Evolutionary conservation across 441 rosid species (phyloP), one percentile per base, ranked within the genome.

Genomic region (Eutrema salsugineum): DNA sequence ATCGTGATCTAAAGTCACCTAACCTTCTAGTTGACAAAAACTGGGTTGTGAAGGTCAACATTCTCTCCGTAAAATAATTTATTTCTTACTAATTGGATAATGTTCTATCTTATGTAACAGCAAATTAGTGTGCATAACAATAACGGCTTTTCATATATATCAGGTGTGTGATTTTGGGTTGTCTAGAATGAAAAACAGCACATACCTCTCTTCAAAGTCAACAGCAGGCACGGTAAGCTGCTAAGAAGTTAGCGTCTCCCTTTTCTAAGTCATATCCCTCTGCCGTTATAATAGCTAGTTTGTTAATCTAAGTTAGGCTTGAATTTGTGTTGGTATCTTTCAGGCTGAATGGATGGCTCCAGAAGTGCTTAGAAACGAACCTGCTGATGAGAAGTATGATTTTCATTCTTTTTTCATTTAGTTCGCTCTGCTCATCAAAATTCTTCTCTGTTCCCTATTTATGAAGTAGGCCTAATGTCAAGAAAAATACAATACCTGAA

Each of bases 311-410:
- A 57, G 63, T 1, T 19, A 11, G 42, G 42, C 12, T 46, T 46
- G 17, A 46, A 17, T 63, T 12, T 63, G 12, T 53, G 42, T 22
- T 66, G 56, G 78, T 71, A 19, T 56, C n/a, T 30, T 79, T 78
- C 83, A 94, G 99, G 98, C 99, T 43, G 99, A 94, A 83, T 94
- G 99, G 99, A 94, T 94, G 98, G 99, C 99, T 72, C 99, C 99
- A 28, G 99, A 94, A 85, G 96, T 94, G 77, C 93, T 94, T 40
- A 84, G 93, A 85, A 94, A 94, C 60, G 98, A 94, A 79, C 99
- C 94, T 77, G 90, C 98, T 70, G 77, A 92, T 70, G 99, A 94
- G 81, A 94, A 94, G 99, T 94, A 92, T 42, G 82, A 5, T 57
- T 73, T 7, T 33, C 12, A 32, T 43, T 33, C 8, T 30, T 14